These are phyloP conservation scores for Diospyros lotus DNA, from an alignment of 148 eudicot species.

Conservation along the genomic window DNA sequence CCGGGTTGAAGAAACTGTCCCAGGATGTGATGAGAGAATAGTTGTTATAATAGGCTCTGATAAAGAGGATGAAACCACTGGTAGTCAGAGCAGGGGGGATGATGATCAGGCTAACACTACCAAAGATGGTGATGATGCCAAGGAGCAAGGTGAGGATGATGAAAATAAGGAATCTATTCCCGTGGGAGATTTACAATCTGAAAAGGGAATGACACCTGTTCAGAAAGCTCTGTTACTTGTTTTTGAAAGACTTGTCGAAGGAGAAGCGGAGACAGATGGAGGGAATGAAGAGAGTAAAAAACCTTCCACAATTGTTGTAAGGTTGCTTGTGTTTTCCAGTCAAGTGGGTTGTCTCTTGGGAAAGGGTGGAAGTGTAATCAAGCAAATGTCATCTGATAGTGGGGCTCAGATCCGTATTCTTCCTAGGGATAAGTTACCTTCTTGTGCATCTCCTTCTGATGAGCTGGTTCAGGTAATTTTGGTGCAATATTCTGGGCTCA, in stretches of 20 bases:
- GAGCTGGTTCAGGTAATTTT: constrained; percentile 79
- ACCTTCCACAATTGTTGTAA: constrained; percentile 39
- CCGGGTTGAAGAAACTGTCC: constrained; percentile 56
- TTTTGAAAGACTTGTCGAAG: constrained; percentile 55
- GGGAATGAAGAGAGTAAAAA: constrained; percentile 43
- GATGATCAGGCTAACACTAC: constrained; percentile 29
- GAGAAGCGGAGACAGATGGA: constrained; percentile 39
- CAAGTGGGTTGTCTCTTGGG: constrained; percentile 78
- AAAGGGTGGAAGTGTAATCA: constrained; percentile 59
- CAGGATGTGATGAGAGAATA: constrained; percentile 78
- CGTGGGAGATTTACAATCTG: constrained; percentile 31
- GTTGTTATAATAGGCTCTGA: constrained; percentile 50
- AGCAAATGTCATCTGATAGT: constrained; percentile 74
- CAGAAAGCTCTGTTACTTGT: constrained; percentile 75
- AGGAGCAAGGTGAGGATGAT: constrained; percentile 25
- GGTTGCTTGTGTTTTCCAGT: constrained; percentile 72
- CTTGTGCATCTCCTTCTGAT: constrained; percentile 78
- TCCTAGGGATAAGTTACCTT: constrained; percentile 72
- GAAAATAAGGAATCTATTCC: constrained; percentile 38
- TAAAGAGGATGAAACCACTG: constrained; percentile 39
- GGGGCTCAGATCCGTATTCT: constrained; percentile 87
- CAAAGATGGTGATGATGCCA: constrained; percentile 33
- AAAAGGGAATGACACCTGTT: constrained; percentile 45
- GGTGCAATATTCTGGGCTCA: not conserved
- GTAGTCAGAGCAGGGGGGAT: constrained; percentile 35